Conservation (phyloP, 179 eudicot species). For the Silene vulgaris region DNA sequence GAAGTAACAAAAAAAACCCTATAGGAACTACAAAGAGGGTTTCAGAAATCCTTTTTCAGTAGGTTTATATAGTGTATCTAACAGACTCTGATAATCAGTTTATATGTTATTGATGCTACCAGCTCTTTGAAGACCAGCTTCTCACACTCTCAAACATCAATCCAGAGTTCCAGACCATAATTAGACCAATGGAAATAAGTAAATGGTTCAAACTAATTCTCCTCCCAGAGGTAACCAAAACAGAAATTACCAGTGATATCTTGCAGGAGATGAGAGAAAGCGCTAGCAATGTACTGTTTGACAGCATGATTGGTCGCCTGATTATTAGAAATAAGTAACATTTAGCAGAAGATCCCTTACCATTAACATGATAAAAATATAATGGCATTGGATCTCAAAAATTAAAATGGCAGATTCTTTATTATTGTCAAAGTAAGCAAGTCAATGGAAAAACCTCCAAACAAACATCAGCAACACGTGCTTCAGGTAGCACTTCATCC, state of each 20-base stretch:
- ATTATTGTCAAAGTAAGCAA: slow-evolving; percentile 11
- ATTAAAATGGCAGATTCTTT: slow-evolving; percentile 13
- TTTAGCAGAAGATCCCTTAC: slow-evolving; percentile 20
- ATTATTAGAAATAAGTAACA: slow-evolving; percentile 21
- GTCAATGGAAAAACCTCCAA: slow-evolving; percentile 53
- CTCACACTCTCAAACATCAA: slow-evolving; percentile 11
- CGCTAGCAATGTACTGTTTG: slow-evolving; percentile 56
- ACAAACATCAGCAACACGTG: slow-evolving; percentile 63
- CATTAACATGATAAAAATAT: slow-evolving; percentile 6
- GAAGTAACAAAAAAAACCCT: not conserved
- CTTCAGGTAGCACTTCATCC: slow-evolving; percentile 95
- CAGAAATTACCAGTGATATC: slow-evolving; percentile 56
- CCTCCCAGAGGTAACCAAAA: not conserved
- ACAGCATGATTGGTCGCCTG: slow-evolving; percentile 77
- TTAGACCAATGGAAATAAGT: not conserved
- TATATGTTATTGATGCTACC: not conserved
- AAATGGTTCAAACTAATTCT: not conserved
- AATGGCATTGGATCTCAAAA: slow-evolving; percentile 10
- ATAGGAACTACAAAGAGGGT: not conserved
- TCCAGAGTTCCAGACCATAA: not conserved
- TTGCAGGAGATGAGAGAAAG: slow-evolving; percentile 58
- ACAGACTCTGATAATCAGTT: not conserved
- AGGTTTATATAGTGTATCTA: slow-evolving; percentile 2
- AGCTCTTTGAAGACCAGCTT: slow-evolving; percentile 8
- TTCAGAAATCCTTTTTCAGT: not conserved